Base-by-base conservation (phyloP, 495 filamentous ascomycete species). In the Podospora pseudopauciseta region DNA sequence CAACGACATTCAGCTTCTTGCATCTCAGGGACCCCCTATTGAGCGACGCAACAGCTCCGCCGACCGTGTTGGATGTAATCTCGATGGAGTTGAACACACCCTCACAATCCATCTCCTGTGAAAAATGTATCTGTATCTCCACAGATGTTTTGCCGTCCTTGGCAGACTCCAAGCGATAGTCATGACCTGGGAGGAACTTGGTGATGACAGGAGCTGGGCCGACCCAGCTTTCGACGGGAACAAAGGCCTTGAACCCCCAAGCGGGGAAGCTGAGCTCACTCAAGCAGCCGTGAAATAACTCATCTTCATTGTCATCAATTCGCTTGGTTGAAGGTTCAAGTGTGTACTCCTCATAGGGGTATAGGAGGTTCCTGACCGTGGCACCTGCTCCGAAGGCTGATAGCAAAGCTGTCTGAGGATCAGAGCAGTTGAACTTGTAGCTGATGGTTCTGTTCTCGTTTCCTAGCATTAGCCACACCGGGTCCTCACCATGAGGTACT, bases 291-390 rank as follows among this genome's bases (percentile, higher is more conserved):
- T 68, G 66, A 11, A 68, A 49, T n/a, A 58, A 26, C 11, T 64
- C 66, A 1, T 60, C 60, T 3, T 56, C 60, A 49, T n/a, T 60
- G 16, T 66, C 64, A 3, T 73, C 64, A 23, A 69, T 71, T 16
- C 55, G 16, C 19, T 67, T 64, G 53, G 63, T 66, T 11, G 75
- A 72, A 84, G 75, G 26, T 3, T 55, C 67, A 9, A 91, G 74
- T 4, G 76, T 82, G 44, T 83, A 77, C 71, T 88, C 86, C 57
- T 92, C 89, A 67, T 87, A 87, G 1, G 89, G 89, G 67, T 85
- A 88, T 74, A 90, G 90, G 5, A 92, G 76, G 72, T 90, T 92
- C 72, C 84, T 85, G 71, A 91, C 88, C 0, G 82, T 87, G 13
- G 81, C 86, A 5, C 81, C 82, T 0, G 78, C 76, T 13, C 76